Percentiles rank a stretch among this genome's conserved stretches.
phyloP scores from a whole-genome alignment of 1,284 basidiomycete species.

The Xerocomus minutiporus region DNA sequence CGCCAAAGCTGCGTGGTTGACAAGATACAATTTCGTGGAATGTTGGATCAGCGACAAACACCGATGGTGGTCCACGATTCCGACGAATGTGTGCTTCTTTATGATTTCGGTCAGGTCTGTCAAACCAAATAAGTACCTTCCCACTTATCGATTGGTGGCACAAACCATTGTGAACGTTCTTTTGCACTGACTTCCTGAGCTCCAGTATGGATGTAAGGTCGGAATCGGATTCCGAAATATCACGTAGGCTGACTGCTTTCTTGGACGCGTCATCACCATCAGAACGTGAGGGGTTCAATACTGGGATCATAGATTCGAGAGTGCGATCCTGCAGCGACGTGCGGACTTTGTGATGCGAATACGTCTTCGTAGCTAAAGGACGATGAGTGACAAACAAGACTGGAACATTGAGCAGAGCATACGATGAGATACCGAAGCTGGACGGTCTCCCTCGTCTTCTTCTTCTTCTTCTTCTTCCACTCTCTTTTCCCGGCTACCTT shows the following conservation, averaged over 20 bases:
- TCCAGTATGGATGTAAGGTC: constrained; percentile 74
- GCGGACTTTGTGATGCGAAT: constrained; percentile 88
- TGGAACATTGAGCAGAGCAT: neutral
- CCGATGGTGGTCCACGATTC: constrained; percentile 77
- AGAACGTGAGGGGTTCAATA: constrained; percentile 44
- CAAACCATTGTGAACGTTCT: constrained; percentile 68
- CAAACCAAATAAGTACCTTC: neutral
- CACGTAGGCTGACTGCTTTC: constrained; percentile 37
- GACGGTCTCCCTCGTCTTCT: constrained; percentile 17
- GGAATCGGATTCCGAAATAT: constrained; percentile 78
- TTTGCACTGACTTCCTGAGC: constrained; percentile 59
- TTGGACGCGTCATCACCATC: constrained; percentile 23
- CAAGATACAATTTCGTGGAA: constrained; percentile 82
- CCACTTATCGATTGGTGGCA: constrained; percentile 7
- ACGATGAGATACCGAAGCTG: constrained; percentile 16
- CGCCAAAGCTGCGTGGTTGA: constrained; percentile 82
- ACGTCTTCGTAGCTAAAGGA: constrained; percentile 43
- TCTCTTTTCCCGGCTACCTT: constrained; percentile 42
- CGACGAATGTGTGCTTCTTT: constrained; percentile 88
- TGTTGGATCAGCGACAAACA: constrained; percentile 85
- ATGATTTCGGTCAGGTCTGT: constrained; percentile 81
- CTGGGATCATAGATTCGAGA: constrained; percentile 88
- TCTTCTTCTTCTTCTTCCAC: constrained; percentile 31
- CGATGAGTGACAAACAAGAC: constrained; percentile 5
- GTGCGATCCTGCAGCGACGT: constrained; percentile 86